Base-by-base conservation (phyloP, 768 basidiomycete genomes). In the Suillus placidus region DNA sequence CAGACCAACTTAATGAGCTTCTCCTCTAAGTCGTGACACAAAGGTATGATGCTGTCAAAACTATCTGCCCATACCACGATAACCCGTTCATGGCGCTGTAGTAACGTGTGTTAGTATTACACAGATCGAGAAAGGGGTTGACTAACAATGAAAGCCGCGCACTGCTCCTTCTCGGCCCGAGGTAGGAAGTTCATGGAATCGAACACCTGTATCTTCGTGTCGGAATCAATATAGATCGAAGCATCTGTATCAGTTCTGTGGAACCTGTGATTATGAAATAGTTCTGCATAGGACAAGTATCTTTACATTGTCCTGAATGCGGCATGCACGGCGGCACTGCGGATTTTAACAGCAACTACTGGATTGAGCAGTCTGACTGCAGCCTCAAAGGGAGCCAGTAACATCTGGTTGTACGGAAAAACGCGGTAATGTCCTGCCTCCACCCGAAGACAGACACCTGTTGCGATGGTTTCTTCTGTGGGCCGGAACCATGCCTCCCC, bases 141-240 rank as follows among this genome's bases (percentile, higher is more conserved):
- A 30, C 90, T 74, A 71, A 92, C 92, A 66, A 94, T 85, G 76
- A 96, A 95, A 20, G 94, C 94, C 18, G 88, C 94, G 63, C 91
- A 94, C 72, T 95, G 94, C 71, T 95, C 93, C 78, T 94, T 95
- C 76, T 95, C 92, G 4, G 94, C 93, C 54, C 85, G 84, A 12
- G 90, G 85, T 34, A 96, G 80, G 66, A 87, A 84, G 56, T 72
- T 69, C 72, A 95, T 85, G 20, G 84, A 84, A 64, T 93, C 89
- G 40, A 96, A 75, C 51, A 95, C 88, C 77, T 96, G 94, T 61
- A 96, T 94, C 26, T 93, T 89, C 2, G 93, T 95, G 72, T 94
- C 88, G 63, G 77, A 74, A 74, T 93, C 91, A 68, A 96, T 83
- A 69, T 88, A 88, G 70, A 92, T 85, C 42, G 84, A 85, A 4